Conservation (phyloP, 2,329 filamentous ascomycete genomes). For the Tolypocladium paradoxum region DNA sequence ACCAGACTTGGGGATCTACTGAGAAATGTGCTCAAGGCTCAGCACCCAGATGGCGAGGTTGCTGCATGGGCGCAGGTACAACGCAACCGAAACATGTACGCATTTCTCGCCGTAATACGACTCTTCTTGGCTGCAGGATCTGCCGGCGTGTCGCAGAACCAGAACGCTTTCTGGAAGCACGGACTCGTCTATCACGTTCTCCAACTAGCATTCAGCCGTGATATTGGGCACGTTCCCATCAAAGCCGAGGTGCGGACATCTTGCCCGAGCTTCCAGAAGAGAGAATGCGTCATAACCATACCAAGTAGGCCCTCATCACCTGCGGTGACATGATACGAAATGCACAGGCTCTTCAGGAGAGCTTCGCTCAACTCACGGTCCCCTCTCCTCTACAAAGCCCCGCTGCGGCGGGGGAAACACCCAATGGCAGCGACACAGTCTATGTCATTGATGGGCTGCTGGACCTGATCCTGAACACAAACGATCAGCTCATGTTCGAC, state of each 20-base stretch:
- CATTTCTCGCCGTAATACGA: constrained; percentile 73
- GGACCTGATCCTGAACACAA: constrained; percentile 64
- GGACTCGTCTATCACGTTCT: constrained; percentile 70
- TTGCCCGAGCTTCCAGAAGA: constrained; percentile 1
- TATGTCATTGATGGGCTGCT: constrained; percentile 93
- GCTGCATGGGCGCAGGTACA: constrained; percentile 68
- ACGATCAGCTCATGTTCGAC: constrained; percentile 60
- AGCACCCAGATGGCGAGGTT: constrained; percentile 44
- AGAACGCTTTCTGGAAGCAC: constrained; percentile 74
- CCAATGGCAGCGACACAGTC: constrained; percentile 49
- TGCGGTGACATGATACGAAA: constrained; percentile 83
- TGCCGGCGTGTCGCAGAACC: constrained; percentile 70
- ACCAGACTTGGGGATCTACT: constrained; percentile 61
- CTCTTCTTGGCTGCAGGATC: constrained; percentile 79
- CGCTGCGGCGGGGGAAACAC: constrained; percentile 25
- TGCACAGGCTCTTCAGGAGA: constrained; percentile 72
- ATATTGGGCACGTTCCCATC: constrained; percentile 58
- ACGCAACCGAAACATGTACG: constrained; percentile 84
- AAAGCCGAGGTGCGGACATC: constrained; percentile 57
- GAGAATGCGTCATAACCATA: constrained; percentile 3
- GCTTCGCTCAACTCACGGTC: constrained; percentile 80
- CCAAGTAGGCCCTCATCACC: constrained; percentile 59
- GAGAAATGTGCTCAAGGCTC: constrained; percentile 42
- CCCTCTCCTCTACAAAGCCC: constrained; percentile 39
- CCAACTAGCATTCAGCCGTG: constrained; percentile 68